These are phyloP conservation scores for Iris macrosiphon DNA, from an alignment of 106 monocot genomes.

Conservation along the genomic window DNA sequence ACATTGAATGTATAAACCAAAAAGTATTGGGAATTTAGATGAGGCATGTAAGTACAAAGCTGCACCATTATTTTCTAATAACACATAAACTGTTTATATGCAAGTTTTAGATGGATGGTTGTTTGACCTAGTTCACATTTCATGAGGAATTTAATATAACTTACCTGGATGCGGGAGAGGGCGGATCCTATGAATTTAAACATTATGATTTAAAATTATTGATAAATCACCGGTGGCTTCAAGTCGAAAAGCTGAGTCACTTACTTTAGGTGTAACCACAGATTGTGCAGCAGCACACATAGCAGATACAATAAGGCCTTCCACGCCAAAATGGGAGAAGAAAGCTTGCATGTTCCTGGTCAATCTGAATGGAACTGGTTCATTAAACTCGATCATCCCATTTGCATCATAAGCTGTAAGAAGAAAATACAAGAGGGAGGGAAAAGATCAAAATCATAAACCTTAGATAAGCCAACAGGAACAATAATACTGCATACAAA, in stretches of 20 bases:
- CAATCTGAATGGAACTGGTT: conserved; percentile 94
- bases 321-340: conserved; percentile 97
- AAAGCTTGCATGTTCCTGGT: conserved; percentile 95
- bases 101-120: too few relatives aligned
- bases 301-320: conserved; percentile 94
- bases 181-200: too few relatives aligned
- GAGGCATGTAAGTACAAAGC: too few relatives aligned
- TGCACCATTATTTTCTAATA: too few relatives aligned
- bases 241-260: conserved; percentile 1
- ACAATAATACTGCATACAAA: background rate
- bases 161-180: too few relatives aligned
- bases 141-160: too few relatives aligned
- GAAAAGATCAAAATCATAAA: background rate
- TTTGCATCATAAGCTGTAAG: conserved; percentile 83
- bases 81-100: too few relatives aligned
- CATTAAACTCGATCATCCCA: conserved; percentile 98
- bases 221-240: too few relatives aligned
- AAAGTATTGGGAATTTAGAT: too few relatives aligned
- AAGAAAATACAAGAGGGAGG: background rate
- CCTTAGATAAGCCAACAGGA: background rate
- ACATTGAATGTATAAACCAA: too few relatives aligned
- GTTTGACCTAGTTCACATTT: too few relatives aligned
- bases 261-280: conserved; percentile 81
- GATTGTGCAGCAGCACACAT: conserved; percentile 96
- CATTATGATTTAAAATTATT: too few relatives aligned